Percentiles rank a stretch among this genome's conserved stretches.
These are phyloP conservation scores for Globisporangium abappressorium DNA, from an alignment of 352 stramenopile genomes.

Conservation along the genomic window DNA sequence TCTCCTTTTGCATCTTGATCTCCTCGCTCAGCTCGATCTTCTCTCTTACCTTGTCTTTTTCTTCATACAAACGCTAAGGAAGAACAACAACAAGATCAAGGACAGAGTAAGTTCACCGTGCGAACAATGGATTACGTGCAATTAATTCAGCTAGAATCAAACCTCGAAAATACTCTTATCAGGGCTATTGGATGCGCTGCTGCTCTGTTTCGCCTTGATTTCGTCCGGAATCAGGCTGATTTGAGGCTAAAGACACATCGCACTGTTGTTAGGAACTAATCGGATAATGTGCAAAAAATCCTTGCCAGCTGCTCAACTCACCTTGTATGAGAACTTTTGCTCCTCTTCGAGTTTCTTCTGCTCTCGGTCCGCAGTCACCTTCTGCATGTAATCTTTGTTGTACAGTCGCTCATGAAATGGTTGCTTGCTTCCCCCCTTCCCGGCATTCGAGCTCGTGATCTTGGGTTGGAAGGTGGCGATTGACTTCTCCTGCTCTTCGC, in stretches of 20 bases:
- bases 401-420: constrained; percentile 78
- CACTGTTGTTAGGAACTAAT: not conserved
- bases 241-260: constrained; percentile 35
- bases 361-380: constrained; percentile 57
- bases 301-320: constrained; percentile 21
- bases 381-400: constrained; percentile 75
- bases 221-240: constrained; percentile 51
- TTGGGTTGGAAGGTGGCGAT: constrained; percentile 67
- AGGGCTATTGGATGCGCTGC: constrained; percentile 47
- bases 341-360: constrained; percentile 74
- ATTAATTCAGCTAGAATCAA: constrained; percentile 15
- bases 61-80: constrained; percentile 70
- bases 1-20: constrained; percentile 65
- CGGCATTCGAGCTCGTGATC: constrained; percentile 23
- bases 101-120: constrained; percentile 21
- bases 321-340: constrained; percentile 74
- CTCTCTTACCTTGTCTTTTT: constrained; percentile 76
- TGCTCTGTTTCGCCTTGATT: constrained; percentile 60
- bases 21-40: constrained; percentile 74
- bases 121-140: constrained; percentile 9
- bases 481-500: constrained; percentile 56
- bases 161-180: constrained; percentile 82
- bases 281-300: constrained; percentile 12
- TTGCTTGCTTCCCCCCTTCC: constrained; percentile 32
- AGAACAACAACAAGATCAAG: constrained; percentile 12